Base-by-base conservation (phyloP, 805 yeast genomes). In the Wickerhamomyces ciferrii region DNA sequence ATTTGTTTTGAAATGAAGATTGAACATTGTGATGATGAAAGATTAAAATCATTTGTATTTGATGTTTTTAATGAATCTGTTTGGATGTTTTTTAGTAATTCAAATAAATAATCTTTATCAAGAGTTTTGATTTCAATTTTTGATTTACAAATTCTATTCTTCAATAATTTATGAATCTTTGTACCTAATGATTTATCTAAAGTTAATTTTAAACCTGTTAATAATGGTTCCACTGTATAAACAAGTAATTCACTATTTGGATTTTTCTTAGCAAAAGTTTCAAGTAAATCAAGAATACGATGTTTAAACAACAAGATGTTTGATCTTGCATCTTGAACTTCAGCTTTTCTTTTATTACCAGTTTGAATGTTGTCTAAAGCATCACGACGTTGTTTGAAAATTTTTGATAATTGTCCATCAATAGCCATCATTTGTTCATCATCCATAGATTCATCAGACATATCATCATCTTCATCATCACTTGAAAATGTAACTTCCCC, bases 381-480 rank as follows among this genome's bases (percentile, higher is more conserved):
- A 49, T 78, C 81, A 53, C 82, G 80, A 55, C 97, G 78, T 56
- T 89, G 92, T 58, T 84, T 79, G 74, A 92, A 92, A 46, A 92
- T 92, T 45, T 75, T 76, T 0, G 97, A 79, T 27, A 92, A 69
- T 50, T 89, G 94, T 20, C 75, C 86, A 61, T 92, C 98, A 56
- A 92, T 77, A 19, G 91, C 95, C 83, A 90, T 81, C 98, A 92
- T 92, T 62, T 90, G 90, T 56, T 91, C 97, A 64, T 91, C 97
- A 49, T 91, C 96, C 95, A 90, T 87, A 0, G 92, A 82, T 53
- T 87, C 96, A 43, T 83, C 87, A 23, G 78, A 83, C 7, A 78
- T 75, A 25, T 76, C 83, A 25, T 72, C 78, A 5, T 74, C 81
- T 18, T 70, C 78, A 36, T 70, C 78, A 36, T 68, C 71, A 25